Conservation (phyloP, 805 yeast species). For the Candida ulmi region DNA sequence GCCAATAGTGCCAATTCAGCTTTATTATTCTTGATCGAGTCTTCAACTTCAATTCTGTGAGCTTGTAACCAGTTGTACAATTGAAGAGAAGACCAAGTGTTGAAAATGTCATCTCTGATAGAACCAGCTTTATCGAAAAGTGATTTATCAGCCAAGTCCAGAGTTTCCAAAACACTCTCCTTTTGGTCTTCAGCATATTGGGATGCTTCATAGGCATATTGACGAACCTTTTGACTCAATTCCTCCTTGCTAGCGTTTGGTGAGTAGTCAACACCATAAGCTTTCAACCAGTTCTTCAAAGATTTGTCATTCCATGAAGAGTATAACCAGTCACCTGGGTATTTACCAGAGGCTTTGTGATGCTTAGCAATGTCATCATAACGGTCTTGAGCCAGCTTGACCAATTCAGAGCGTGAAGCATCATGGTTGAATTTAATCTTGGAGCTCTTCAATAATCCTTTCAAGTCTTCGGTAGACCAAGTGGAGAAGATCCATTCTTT, state of each 20-base stretch:
- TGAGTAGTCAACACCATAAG: conserved; percentile 33
- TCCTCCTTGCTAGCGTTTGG: conserved; percentile 35
- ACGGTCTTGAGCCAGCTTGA: conserved; percentile 35
- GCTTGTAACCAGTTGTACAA: conserved; percentile 47
- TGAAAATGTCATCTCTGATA: conserved; percentile 38
- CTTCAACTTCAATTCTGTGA: conserved; percentile 36
- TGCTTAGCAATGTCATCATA: conserved; percentile 33
- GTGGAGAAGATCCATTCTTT: conserved; percentile 45
- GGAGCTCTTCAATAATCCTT: conserved; percentile 26
- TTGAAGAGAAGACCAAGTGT: conserved; percentile 50
- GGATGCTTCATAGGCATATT: conserved; percentile 40
- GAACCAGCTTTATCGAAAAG: conserved; percentile 34
- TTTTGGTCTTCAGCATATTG: conserved; percentile 32
- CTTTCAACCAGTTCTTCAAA: conserved; percentile 42
- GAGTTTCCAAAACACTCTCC: conserved; percentile 31
- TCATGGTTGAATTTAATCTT: conserved; percentile 25
- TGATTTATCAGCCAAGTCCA: conserved; percentile 31
- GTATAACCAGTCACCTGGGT: conserved; percentile 49
- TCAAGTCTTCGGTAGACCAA: conserved; percentile 34
- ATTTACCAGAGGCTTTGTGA: conserved; percentile 35
- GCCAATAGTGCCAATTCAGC: conserved; percentile 33
- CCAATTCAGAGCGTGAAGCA: conserved; percentile 33
- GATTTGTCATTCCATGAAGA: conserved; percentile 47
- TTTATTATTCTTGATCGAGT: conserved; percentile 27
- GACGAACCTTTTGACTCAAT: conserved; percentile 39